Base-by-base conservation (phyloP, 2,329 filamentous ascomycete genomes). In the Fusarium sterilihyphosum region DNA sequence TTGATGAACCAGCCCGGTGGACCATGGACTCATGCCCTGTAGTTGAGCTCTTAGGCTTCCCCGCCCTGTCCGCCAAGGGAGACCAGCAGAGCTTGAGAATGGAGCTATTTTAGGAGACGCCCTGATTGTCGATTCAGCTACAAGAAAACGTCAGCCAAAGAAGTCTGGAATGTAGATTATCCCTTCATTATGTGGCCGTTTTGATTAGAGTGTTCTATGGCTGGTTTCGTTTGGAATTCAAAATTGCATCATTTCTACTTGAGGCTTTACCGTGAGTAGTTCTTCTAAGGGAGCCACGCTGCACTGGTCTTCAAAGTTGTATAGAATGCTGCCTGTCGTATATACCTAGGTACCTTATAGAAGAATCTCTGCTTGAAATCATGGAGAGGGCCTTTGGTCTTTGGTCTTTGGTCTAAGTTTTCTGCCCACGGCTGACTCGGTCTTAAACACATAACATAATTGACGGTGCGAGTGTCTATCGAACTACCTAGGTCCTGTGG, bases 91-190 rank as follows among this genome's bases (percentile, higher is more conserved):
- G 44, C 58, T 63, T 44, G 49, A 67, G 67, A 64, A 61, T 71
- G 71, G 59, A 47, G 38, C 61, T 61, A 60, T 68, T 74, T 74
- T 74, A 69, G 67, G 71, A 53, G 67, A 64, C 71, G 56, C 67
- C 60, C 52, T 70, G 47, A 41, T 65, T 56, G 43, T 63, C 33
- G 37, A 49, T 33, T 52, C 49, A 59, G 29, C 50, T 65, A 52
- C 44, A 31, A 56, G 38, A 69, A 69, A 73, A 66, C 57, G 72
- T 75, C 72, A 74, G 60, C 54, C 57, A 63, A 58, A 57, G 41
- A 57, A 29, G 50, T 58, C 47, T 75, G 72, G 72, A 74, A 75
- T 74, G 72, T 54, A 73, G 60, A 63, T 73, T 67, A 67, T 61
- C 63, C 65, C 67, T 74, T 50, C 41, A 31, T 65, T 58, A 43